phyloP scores from a whole-genome alignment of 1,284 basidiomycete genomes.

The Ganoderma sp. region DNA sequence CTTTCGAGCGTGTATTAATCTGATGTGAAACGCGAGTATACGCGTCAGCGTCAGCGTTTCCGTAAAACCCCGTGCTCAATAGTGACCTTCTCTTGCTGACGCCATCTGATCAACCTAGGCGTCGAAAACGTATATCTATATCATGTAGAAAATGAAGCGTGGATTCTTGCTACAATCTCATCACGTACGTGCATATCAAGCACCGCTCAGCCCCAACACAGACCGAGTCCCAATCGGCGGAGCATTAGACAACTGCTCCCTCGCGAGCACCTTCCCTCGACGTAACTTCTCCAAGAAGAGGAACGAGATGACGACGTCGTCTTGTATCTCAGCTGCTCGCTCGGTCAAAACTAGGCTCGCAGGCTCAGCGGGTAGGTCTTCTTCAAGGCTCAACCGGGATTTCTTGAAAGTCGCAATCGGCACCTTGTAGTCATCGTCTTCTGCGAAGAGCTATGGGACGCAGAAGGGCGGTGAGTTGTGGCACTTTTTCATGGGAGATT shows the following conservation, averaged over 20 bases:
- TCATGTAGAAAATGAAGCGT: background rate
- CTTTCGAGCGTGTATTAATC: too few relatives aligned
- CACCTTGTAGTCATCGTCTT: conserved; percentile 37
- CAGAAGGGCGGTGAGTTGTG: background rate
- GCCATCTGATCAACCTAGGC: too few relatives aligned
- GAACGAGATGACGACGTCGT: conserved; percentile 48
- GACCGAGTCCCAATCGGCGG: background rate
- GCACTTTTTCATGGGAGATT: background rate
- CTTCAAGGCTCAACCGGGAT: conserved; percentile 34
- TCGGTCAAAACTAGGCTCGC: conserved; percentile 42
- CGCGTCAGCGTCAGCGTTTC: too few relatives aligned
- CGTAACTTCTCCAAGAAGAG: conserved; percentile 43
- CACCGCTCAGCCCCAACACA: background rate
- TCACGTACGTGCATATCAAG: background rate
- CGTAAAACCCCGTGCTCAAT: too few relatives aligned
- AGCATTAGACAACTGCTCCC: conserved; percentile 18
- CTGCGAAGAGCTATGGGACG: conserved; percentile 42
- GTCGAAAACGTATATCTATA: background rate
- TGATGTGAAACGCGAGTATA: too few relatives aligned
- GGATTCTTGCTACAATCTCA: background rate
- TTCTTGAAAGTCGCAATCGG: conserved; percentile 48
- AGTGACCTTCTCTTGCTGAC: too few relatives aligned
- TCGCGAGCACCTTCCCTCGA: conserved; percentile 25
- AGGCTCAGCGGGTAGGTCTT: conserved; percentile 31
- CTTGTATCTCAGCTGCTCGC: conserved; percentile 44